phyloP scores from a whole-genome alignment of 768 basidiomycete species.

The Tulasnella sp. region DNA sequence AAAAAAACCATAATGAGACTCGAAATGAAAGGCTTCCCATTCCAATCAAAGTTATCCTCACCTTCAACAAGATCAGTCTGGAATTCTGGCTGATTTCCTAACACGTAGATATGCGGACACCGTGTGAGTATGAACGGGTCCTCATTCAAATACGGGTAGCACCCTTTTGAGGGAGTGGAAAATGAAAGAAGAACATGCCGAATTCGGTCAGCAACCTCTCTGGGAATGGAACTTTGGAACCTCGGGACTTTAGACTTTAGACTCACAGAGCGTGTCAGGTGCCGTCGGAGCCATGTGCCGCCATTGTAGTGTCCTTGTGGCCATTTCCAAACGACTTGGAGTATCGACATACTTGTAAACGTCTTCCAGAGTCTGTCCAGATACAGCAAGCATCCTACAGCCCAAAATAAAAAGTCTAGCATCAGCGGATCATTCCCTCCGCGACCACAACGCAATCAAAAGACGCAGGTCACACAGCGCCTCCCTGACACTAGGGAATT shows the following conservation, averaged over 20 bases:
- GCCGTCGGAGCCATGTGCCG: constrained; percentile 97
- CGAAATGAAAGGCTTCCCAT: neutral
- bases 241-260: neutral
- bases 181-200: neutral
- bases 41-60: constrained; percentile 18
- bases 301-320: constrained; percentile 78
- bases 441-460: neutral
- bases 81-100: constrained; percentile 86
- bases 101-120: constrained; percentile 81
- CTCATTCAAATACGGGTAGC: constrained; percentile 76
- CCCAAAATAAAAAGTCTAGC: neutral
- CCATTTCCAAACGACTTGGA: constrained; percentile 59
- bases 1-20: neutral
- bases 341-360: constrained; percentile 78
- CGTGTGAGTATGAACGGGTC: constrained; percentile 86
- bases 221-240: neutral
- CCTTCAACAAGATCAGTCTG: constrained; percentile 54
- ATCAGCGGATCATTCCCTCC: neutral
- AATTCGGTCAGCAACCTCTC: neutral
- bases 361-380: constrained; percentile 90
- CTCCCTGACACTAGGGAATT: neutral
- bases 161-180: constrained; percentile 37
- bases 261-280: constrained; percentile 79
- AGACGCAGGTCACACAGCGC: neutral
- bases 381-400: constrained; percentile 63